phyloP scores from a whole-genome alignment of 2,329 filamentous ascomycete species.

The Emmonsiellopsis sp. region DNA sequence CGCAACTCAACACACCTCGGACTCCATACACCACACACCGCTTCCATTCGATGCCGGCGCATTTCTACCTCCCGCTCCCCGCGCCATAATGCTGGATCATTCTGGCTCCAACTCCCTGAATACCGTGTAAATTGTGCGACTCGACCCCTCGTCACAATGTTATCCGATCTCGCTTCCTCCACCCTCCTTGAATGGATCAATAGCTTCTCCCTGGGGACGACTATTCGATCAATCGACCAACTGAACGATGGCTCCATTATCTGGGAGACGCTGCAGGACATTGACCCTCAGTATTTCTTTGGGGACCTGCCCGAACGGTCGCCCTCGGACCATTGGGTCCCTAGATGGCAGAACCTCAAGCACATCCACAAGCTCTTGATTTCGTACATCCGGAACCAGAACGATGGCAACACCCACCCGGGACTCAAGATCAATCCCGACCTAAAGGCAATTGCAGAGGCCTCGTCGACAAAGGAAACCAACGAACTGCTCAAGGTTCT shows the following conservation, averaged over 20 bases:
- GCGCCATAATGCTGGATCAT: slow-evolving; percentile 4
- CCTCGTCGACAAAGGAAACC: slow-evolving; percentile 33
- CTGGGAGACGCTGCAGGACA: slow-evolving; percentile 41
- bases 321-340: slow-evolving; percentile 37
- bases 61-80: not conserved
- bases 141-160: slow-evolving; percentile 25
- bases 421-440: slow-evolving; percentile 36
- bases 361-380: slow-evolving; percentile 38
- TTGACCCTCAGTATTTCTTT: slow-evolving; percentile 40
- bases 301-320: slow-evolving; percentile 39
- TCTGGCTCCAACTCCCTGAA: not conserved
- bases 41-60: not conserved
- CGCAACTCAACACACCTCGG: not conserved
- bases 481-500: slow-evolving; percentile 54
- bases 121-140: not conserved
- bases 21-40: not conserved
- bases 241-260: slow-evolving; percentile 37
- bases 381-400: slow-evolving; percentile 37
- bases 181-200: slow-evolving; percentile 41
- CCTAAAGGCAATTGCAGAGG: slow-evolving; percentile 38
- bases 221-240: slow-evolving; percentile 32
- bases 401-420: slow-evolving; percentile 33
- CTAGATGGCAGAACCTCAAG: slow-evolving; percentile 42
- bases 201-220: slow-evolving; percentile 36
- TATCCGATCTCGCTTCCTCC: slow-evolving; percentile 37